These are phyloP conservation scores for Vishniacozyma victoriae DNA, from an alignment of 768 basidiomycete species.

Conservation along the genomic window DNA sequence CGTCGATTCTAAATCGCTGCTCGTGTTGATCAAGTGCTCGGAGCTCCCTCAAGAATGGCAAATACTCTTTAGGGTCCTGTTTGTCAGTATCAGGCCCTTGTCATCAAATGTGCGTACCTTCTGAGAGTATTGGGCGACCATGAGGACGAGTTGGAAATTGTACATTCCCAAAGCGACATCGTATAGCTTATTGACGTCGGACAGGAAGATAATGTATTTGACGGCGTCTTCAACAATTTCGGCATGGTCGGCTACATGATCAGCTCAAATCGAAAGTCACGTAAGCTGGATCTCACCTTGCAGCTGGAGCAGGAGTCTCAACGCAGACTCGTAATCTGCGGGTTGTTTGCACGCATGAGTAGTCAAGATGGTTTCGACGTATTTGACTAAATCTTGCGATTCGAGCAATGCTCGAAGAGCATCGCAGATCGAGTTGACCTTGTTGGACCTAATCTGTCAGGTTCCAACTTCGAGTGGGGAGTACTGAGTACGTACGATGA, in stretches of 20 bases:
- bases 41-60: constrained; percentile 90
- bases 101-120: constrained; percentile 57
- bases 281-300: constrained; percentile 56
- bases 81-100: constrained; percentile 5
- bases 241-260: constrained; percentile 52
- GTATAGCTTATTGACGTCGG: constrained; percentile 84
- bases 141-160: constrained; percentile 87
- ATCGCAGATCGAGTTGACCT: constrained; percentile 68
- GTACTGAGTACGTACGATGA: too few species aligned
- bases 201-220: constrained; percentile 96
- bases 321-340: constrained; percentile 79
- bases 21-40: constrained; percentile 71
- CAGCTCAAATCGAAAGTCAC: neutral
- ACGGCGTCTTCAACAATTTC: constrained; percentile 89
- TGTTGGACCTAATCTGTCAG: constrained; percentile 14
- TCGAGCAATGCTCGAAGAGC: constrained; percentile 68
- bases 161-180: constrained; percentile 98
- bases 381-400: constrained; percentile 61
- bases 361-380: constrained; percentile 85
- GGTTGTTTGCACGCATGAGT: constrained; percentile 88
- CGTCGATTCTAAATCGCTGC: constrained; percentile 86
- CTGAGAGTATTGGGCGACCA: constrained; percentile 95
- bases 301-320: constrained; percentile 66
- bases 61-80: constrained; percentile 94
- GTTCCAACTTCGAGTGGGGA: neutral